Evolutionary conservation across 2,329 filamentous ascomycete species (phyloP).

Genomic region (Daldinia eschscholtzii): DNA sequence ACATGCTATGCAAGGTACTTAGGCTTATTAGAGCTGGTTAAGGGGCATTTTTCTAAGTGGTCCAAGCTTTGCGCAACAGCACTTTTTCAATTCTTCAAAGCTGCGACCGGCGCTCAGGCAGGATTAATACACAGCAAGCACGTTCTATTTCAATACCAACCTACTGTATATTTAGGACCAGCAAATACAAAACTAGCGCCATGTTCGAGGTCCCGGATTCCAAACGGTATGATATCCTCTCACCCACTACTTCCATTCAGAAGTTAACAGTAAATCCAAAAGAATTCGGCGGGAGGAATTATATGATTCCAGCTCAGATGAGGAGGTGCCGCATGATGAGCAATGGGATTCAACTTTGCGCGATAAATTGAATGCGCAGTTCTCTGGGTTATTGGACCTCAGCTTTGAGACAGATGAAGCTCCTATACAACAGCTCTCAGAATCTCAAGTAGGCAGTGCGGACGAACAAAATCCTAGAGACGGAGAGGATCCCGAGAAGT

Average conservation of each 20-base stretch:
- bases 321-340: conserved; percentile 50
- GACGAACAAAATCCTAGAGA: conserved; percentile 32
- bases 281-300: conserved; percentile 70
- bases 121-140: not conserved
- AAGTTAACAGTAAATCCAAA: conserved; percentile 33
- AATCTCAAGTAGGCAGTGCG: conserved; percentile 30
- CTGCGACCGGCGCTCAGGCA: not conserved
- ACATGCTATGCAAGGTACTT: not conserved
- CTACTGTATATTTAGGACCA: not conserved
- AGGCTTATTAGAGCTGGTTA: not conserved
- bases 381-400: conserved; percentile 62
- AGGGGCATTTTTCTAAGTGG: not conserved
- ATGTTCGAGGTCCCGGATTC: conserved; percentile 68
- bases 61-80: not conserved
- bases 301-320: conserved; percentile 55
- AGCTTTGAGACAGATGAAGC: conserved; percentile 46
- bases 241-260: conserved; percentile 13
- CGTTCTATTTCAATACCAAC: not conserved
- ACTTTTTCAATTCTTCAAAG: conserved; percentile 6
- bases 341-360: conserved; percentile 56
- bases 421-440: conserved; percentile 24
- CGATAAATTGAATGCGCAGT: conserved; percentile 61
- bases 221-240: conserved; percentile 59
- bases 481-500: conserved; percentile 40
- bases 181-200: conserved; percentile 18